Evolutionary conservation across 805 yeast species (phyloP).

Genomic region (Kodamaea laetipori): DNA sequence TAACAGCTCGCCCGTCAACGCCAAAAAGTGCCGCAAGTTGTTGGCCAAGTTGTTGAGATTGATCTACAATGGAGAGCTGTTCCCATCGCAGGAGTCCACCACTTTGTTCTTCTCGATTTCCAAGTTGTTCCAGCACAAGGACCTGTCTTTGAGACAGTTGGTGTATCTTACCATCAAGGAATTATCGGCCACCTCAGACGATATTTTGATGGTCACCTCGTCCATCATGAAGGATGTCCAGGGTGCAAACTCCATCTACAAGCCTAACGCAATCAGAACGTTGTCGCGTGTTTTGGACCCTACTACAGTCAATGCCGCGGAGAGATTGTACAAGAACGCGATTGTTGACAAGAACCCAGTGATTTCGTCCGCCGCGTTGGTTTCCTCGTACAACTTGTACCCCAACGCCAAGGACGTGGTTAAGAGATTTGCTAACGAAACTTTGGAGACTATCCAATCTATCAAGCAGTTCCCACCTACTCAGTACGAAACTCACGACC

Average conservation of each 20-base stretch:
- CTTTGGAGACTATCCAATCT: slow-evolving; percentile 83
- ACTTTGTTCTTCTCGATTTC: slow-evolving; percentile 91
- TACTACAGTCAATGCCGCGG: slow-evolving; percentile 88
- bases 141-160: slow-evolving; percentile 83
- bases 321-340: slow-evolving; percentile 87
- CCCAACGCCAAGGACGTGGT: slow-evolving; percentile 92
- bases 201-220: slow-evolving; percentile 95
- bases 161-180: slow-evolving; percentile 95
- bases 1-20: slow-evolving; percentile 86
- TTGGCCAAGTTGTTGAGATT: slow-evolving; percentile 82
- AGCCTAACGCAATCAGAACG: slow-evolving; percentile 94
- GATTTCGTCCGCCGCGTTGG: slow-evolving; percentile 91
- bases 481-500: slow-evolving; percentile 56
- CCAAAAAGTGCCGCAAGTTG: slow-evolving; percentile 81
- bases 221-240: slow-evolving; percentile 98
- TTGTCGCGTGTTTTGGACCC: slow-evolving; percentile 87
- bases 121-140: slow-evolving; percentile 91
- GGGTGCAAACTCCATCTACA: slow-evolving; percentile 78
- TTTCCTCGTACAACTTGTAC: slow-evolving; percentile 84
- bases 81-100: slow-evolving; percentile 88
- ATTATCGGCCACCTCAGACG: slow-evolving; percentile 79
- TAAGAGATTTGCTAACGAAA: slow-evolving; percentile 90
- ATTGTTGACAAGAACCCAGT: slow-evolving; percentile 88
- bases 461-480: slow-evolving; percentile 53
- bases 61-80: slow-evolving; percentile 81